Conservation (phyloP, 768 basidiomycete genomes). For the Leccinum olivaceopallidum region DNA sequence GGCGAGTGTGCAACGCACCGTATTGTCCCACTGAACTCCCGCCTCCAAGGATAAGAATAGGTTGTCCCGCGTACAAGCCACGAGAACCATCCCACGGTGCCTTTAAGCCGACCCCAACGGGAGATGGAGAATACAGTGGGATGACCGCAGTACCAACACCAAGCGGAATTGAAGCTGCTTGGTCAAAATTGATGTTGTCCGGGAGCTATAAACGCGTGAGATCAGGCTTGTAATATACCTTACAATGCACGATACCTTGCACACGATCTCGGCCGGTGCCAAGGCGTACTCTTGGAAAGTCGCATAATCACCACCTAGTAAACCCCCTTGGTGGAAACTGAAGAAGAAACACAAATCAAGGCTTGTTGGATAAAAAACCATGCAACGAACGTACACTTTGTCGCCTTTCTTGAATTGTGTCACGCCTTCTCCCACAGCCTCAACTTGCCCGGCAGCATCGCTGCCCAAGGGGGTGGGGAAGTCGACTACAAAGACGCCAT, state of each 20-base stretch:
- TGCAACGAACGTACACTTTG: conserved; percentile 13
- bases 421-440: conserved; percentile 41
- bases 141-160: conserved; percentile 33
- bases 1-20: conserved; percentile 32
- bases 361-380: background rate
- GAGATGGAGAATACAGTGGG: conserved; percentile 33
- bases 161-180: conserved; percentile 40
- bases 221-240: background rate
- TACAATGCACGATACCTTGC: conserved; percentile 8
- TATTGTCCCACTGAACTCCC: conserved; percentile 39
- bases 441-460: conserved; percentile 42
- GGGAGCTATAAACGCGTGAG: conserved; percentile 37
- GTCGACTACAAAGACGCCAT: background rate
- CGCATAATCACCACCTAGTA: conserved; percentile 5
- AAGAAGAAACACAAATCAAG: background rate
- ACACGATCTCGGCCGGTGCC: conserved; percentile 22
- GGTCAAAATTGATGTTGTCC: conserved; percentile 35
- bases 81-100: conserved; percentile 37
- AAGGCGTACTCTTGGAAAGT: conserved; percentile 32
- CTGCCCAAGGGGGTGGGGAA: conserved; percentile 40
- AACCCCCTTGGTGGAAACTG: conserved; percentile 21
- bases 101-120: conserved; percentile 32
- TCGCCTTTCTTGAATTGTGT: conserved; percentile 38
- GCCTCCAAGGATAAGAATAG: conserved; percentile 40
- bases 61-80: conserved; percentile 31